These are phyloP conservation scores for Yamadazyma buinensis DNA, from an alignment of 1,139 yeast species.

Conservation along the genomic window DNA sequence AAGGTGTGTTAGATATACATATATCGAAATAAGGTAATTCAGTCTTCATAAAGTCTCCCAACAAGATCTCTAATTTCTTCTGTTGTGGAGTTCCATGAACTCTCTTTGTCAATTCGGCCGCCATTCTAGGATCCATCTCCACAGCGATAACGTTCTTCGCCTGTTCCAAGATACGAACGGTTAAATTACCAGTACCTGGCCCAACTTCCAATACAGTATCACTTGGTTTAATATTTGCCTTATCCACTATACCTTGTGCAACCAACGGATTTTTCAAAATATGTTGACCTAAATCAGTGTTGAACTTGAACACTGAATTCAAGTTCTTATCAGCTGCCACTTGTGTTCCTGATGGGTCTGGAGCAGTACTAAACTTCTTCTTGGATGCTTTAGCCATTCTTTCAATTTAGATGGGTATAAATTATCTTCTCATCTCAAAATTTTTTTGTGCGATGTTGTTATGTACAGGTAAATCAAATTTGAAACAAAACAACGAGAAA, in stretches of 20 bases:
- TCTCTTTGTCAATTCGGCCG: conserved; percentile 95
- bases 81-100: conserved; percentile 95
- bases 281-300: conserved; percentile 96
- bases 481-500: conserved; percentile 6
- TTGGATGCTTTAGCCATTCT: conserved; percentile 54
- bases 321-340: conserved; percentile 67
- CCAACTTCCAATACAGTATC: conserved; percentile 96
- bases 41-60: conserved; percentile 95
- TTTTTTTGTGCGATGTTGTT: conserved; percentile 2
- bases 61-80: conserved; percentile 81
- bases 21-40: conserved; percentile 94
- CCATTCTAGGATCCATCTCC: conserved; percentile 99
- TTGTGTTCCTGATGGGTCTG: conserved; percentile 40
- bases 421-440: conserved; percentile 10
- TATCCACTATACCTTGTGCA: conserved; percentile 97
- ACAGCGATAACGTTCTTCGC: conserved; percentile 91
- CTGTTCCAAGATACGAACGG: conserved; percentile 87
- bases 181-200: conserved; percentile 98
- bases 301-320: conserved; percentile 89
- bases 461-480: conserved; percentile 2
- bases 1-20: conserved; percentile 96
- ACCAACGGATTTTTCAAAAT: conserved; percentile 92
- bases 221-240: conserved; percentile 88
- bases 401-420: neutral
- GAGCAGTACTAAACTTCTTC: conserved; percentile 46